Evolutionary conservation across 208 protist genomes (phyloP), one percentile per base, ranked within the genome.

Genomic region (Naegleria gruberi): DNA sequence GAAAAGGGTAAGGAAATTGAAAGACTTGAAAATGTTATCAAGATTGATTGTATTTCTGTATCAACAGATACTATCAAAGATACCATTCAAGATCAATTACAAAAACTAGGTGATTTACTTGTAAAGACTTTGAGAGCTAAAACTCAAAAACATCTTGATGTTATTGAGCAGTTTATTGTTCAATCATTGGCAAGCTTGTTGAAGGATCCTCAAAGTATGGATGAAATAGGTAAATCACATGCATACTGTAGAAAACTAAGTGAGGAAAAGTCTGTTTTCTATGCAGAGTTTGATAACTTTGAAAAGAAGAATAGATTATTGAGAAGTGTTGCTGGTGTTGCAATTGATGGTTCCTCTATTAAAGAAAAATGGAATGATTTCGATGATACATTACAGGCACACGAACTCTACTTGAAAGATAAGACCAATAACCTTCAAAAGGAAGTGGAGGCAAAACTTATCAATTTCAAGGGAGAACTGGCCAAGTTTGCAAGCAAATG

Each of bases 1-100:
- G 93, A 97, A 90, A 98, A 98, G 91, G 96, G 95, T 42, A 97
- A 97, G 92, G 97, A 98, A 89, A 97, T 97, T 86, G 97, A 98
- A 91, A 89, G 94, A 57, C 94, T 98, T 90, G 97, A 98, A 12
- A 94, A 97, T 57, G 95, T 95, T 90, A 96, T 98, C 90, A 96
- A 96, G 89, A 96, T 98, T 87, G 96, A 96, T 91, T 98, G 97
- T 94, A 95, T 99, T 91, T 97, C 94, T 30, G 92, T 99, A 19
- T 97, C 96, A 89, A 98, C 97, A 74, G 94, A 95, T 0, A 92
- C 94, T 44, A 95, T 99, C 90, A 98, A 98, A 91, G 92, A 95
- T 30, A 93, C 95, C 40, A 96, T 98, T 43, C 97, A 99, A 83
- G 96, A 98, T 86, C 95, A 98, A 89, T 91, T 98, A 12, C 94